phyloP scores from a whole-genome alignment of 495 filamentous ascomycete species.

The Hypoxylon lenormandii region DNA sequence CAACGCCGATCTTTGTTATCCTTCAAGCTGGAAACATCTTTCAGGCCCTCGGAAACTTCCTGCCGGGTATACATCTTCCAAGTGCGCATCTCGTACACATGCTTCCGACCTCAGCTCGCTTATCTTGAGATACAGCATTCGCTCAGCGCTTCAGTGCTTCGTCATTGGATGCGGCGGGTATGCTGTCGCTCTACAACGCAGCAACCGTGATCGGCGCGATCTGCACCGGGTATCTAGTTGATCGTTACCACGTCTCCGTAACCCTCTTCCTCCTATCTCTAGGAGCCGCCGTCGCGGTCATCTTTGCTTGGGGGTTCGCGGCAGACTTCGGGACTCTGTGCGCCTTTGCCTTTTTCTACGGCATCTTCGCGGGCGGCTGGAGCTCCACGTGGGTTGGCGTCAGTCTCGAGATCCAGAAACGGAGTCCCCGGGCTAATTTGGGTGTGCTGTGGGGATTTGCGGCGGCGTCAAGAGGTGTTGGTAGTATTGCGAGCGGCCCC shows the following conservation, averaged over 20 bases:
- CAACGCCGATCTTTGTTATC: conserved; percentile 60
- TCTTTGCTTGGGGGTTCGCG: conserved; percentile 77
- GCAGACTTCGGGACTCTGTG: conserved; percentile 66
- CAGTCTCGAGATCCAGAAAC: conserved; percentile 65
- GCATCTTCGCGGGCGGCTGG: conserved; percentile 67
- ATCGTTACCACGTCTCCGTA: conserved; percentile 70
- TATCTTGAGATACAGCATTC: conserved; percentile 19
- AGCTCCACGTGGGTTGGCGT: conserved; percentile 71
- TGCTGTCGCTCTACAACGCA: conserved; percentile 70
- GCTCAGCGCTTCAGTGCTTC: conserved; percentile 53
- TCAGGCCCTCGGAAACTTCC: conserved; percentile 75
- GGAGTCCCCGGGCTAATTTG: conserved; percentile 57
- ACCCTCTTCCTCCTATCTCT: conserved; percentile 69
- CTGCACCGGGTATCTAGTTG: conserved; percentile 69
- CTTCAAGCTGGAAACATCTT: conserved; percentile 68
- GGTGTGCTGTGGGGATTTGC: conserved; percentile 72
- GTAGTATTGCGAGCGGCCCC: conserved; percentile 72
- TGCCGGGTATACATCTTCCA: conserved; percentile 74
- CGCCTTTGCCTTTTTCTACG: conserved; percentile 75
- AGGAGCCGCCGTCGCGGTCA: conserved; percentile 68
- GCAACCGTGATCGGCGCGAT: conserved; percentile 71
- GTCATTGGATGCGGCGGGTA: conserved; percentile 61
- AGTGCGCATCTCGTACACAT: conserved; percentile 60
- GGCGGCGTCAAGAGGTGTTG: conserved; percentile 73
- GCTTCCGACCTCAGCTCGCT: conserved; percentile 49